Conservation (phyloP, 164 flowering plant species). For the Piper betle region DNA sequence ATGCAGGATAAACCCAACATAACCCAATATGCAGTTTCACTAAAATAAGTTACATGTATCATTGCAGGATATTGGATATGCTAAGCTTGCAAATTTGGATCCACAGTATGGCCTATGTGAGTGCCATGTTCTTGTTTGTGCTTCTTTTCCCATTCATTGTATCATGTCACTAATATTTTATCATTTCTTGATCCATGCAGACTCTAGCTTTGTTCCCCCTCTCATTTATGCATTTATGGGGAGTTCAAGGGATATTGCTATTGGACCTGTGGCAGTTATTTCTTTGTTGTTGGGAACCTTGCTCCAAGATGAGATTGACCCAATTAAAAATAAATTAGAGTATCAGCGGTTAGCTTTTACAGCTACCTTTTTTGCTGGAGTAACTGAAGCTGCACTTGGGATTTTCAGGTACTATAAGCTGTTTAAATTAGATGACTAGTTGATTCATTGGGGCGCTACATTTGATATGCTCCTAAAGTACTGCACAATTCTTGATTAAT, state of each 20-base stretch:
- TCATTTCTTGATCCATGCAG: constrained; percentile 21
- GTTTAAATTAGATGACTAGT: neutral
- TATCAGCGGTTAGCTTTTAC: constrained; percentile 80
- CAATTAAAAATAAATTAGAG: constrained; percentile 21
- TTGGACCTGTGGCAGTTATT: constrained; percentile 94
- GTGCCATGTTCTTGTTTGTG: constrained; percentile 8
- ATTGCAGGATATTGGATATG: constrained; percentile 60
- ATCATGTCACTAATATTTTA: neutral
- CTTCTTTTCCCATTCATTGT: neutral
- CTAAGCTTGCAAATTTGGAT: constrained; percentile 53
- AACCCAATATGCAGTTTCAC: neutral
- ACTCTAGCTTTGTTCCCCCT: constrained; percentile 94
- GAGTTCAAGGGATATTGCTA: constrained; percentile 96
- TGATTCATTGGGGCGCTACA: neutral
- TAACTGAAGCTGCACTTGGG: constrained; percentile 79
- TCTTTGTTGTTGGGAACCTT: constrained; percentile 77
- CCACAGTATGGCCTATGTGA: constrained; percentile 68
- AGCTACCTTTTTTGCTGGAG: constrained; percentile 90
- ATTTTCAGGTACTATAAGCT: constrained; percentile 42
- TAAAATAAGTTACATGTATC: neutral
- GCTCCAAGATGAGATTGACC: constrained; percentile 61
- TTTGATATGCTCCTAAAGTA: neutral
- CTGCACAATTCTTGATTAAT: too few relatives aligned
- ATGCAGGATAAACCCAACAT: neutral
- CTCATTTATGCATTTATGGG: constrained; percentile 87